Base-by-base conservation (phyloP, 257 asterid species). In the Rubia yunnanensis region DNA sequence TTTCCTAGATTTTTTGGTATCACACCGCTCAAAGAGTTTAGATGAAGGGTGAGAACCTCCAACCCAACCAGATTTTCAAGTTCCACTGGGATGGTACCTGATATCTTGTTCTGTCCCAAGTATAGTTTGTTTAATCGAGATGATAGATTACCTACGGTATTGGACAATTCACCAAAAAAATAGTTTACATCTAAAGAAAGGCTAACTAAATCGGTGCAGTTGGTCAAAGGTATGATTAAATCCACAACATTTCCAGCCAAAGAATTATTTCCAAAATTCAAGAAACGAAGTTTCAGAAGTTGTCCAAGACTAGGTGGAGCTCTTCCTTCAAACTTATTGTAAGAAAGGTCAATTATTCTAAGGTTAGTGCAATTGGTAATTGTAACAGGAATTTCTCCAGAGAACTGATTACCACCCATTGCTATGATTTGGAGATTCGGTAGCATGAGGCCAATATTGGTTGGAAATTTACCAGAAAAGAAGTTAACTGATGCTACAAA, bases 71-170 rank as follows among this genome's bases (percentile, higher is more conserved):
- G 75, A 44, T 72, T 60, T 14, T 10, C 76, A 7, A 82, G 35
- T 30, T 74, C 79, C 30, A 23, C 10, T 56, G 76, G 60, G 31
- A 65, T 56, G 57, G 26, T 35, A 64, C 85, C 83, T 44, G 69
- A 72, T 26, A 80, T 60, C 32, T 63, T 59, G 60, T 77, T 79
- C 5, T 10, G 3, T 1, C 18, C 15, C 34, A 76, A 0, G 5
- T 24, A 20, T 13, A 79, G 11, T 27, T 22, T 1, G 34, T 14
- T 22, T 36, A 82, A 56, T 0, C 28, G 13, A 18, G 27, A 36
- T 5, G 86, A 74, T 34, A 82, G 66, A 64, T 84, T 81, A 2
- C 56, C 67, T n/a, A 84, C 7, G 5, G 72, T 39, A 64, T 66
- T 4, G 3, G 55, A 7, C 18, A 49, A n/a, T 20, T 5, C 26